Percentiles rank a stretch among this genome's conserved stretches.
These are phyloP conservation scores for Nigrospora osmanthi DNA, from an alignment of 2,329 filamentous ascomycete species.

Conservation along the genomic window DNA sequence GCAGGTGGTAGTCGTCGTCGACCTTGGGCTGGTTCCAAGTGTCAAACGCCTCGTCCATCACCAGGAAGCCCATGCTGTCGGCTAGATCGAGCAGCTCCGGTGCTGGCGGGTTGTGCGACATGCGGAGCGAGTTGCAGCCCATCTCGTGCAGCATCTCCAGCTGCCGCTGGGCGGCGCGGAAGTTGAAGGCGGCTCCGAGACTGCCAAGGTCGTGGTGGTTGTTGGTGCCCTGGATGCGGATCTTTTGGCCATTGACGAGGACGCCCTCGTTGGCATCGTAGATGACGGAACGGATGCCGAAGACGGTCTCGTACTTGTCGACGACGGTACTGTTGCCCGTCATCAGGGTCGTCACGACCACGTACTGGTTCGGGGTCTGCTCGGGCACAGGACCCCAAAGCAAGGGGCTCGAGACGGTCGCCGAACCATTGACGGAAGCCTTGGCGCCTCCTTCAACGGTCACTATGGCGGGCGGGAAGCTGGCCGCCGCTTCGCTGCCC, in stretches of 20 bases:
- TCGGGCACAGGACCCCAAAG: conserved; percentile 40
- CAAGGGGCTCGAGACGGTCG: conserved; percentile 25
- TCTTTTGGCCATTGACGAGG: conserved; percentile 33
- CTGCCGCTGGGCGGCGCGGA: conserved; percentile 38
- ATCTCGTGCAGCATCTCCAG: conserved; percentile 40
- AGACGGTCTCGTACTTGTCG: conserved; percentile 39
- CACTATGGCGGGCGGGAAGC: conserved; percentile 20
- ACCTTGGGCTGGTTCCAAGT: conserved; percentile 39
- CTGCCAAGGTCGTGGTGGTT: conserved; percentile 45
- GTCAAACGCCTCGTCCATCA: conserved; percentile 48
- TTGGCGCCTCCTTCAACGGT: conserved; percentile 22
- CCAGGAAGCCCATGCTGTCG: conserved; percentile 40
- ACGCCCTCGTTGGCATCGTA: conserved; percentile 33
- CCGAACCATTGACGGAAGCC: conserved; percentile 23
- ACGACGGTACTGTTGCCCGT: conserved; percentile 13
- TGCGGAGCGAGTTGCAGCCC: conserved; percentile 41
- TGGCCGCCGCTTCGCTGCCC: conserved; percentile 21
- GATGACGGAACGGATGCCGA: conserved; percentile 37
- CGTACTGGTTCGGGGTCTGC: conserved; percentile 38
- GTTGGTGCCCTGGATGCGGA: conserved; percentile 37
- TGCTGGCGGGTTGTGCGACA: conserved; percentile 45
- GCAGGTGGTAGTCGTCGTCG: conserved; percentile 38
- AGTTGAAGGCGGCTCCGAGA: conserved; percentile 41
- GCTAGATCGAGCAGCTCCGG: conserved; percentile 40
- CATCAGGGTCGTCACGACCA: conserved; percentile 33